Evolutionary conservation across 1,284 basidiomycete species (phyloP).

Genomic region (Naganishia liquefaciens): DNA sequence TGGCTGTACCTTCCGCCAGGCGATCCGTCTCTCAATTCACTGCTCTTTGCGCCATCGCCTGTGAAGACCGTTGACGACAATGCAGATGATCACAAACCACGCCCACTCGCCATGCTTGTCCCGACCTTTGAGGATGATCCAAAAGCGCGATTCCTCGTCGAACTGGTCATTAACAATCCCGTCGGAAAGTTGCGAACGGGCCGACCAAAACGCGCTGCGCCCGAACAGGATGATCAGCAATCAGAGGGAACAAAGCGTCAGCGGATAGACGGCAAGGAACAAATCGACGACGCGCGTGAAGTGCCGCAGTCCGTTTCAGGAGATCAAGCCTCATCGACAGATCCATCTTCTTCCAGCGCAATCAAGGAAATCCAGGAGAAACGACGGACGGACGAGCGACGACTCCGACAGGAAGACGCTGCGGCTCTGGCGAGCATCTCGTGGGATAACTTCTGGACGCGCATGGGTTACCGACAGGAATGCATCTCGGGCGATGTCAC

Average conservation of each 20-base stretch:
- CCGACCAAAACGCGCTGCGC: constrained; percentile 45
- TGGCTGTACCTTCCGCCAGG: constrained; percentile 47
- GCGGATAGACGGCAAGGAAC: not conserved
- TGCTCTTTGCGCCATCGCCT: constrained; percentile 26
- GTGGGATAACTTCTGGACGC: constrained; percentile 85
- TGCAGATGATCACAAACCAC: not conserved
- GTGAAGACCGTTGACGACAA: not conserved
- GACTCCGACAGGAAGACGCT: constrained; percentile 46
- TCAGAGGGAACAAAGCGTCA: constrained; percentile 5
- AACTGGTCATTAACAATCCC: constrained; percentile 61
- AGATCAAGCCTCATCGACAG: not conserved
- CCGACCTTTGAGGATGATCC: constrained; percentile 91
- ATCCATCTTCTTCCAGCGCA: constrained; percentile 2
- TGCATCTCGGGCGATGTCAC: constrained; percentile 81
- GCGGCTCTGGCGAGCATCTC: constrained; percentile 52
- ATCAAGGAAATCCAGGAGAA: constrained; percentile 43
- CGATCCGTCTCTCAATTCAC: constrained; percentile 31
- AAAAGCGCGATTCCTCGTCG: constrained; percentile 85
- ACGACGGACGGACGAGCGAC: constrained; percentile 50
- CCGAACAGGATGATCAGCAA: constrained; percentile 7
- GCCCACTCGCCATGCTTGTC: constrained; percentile 66
- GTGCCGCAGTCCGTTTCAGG: not conserved
- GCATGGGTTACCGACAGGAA: constrained; percentile 91
- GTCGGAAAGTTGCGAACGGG: constrained; percentile 56
- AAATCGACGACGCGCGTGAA: not conserved